Conservation (phyloP, 2,329 filamentous ascomycete species). For the Alternaria sp. region DNA sequence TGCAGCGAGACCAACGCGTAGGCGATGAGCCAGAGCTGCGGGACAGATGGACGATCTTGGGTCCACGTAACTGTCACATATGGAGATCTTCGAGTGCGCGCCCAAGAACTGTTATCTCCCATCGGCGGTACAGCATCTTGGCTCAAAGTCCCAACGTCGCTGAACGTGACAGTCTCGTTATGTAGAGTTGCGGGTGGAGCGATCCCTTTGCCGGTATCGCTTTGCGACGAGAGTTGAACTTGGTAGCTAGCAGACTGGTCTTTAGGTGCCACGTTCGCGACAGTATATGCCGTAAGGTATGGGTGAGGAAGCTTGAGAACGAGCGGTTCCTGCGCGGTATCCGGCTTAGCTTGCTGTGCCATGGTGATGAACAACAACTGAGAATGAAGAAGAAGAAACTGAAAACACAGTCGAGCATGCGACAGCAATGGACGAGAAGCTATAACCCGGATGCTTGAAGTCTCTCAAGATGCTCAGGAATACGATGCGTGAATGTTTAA, state of each 20-base stretch:
- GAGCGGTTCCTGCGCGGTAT: conserved; percentile 25
- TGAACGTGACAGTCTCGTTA: conserved; percentile 37
- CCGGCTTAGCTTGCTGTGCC: conserved; percentile 25
- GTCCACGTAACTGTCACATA: conserved; percentile 53
- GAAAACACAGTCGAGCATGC: conserved; percentile 1
- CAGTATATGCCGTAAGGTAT: conserved; percentile 44
- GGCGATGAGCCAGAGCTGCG: conserved; percentile 56
- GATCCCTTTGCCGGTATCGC: conserved; percentile 25
- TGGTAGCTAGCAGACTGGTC: conserved; percentile 27
- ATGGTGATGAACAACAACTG: conserved; percentile 11
- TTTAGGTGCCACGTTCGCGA: conserved; percentile 31
- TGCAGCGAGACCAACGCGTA: conserved; percentile 55
- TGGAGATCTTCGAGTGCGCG: conserved; percentile 54
- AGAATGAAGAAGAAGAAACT: neutral
- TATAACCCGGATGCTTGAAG: conserved; percentile 12
- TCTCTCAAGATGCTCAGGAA: conserved; percentile 7
- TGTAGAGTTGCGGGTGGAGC: conserved; percentile 36
- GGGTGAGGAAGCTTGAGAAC: conserved; percentile 47
- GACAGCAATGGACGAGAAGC: neutral
- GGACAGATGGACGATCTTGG: conserved; percentile 49
- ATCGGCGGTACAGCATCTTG: conserved; percentile 31
- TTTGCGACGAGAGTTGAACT: conserved; percentile 27
- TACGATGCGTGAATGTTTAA: conserved; percentile 15
- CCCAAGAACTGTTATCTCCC: conserved; percentile 51
- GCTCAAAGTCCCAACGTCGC: conserved; percentile 33